Base-by-base conservation (phyloP, 1,139 yeast genomes). In the Blastobotrys aristatus region DNA sequence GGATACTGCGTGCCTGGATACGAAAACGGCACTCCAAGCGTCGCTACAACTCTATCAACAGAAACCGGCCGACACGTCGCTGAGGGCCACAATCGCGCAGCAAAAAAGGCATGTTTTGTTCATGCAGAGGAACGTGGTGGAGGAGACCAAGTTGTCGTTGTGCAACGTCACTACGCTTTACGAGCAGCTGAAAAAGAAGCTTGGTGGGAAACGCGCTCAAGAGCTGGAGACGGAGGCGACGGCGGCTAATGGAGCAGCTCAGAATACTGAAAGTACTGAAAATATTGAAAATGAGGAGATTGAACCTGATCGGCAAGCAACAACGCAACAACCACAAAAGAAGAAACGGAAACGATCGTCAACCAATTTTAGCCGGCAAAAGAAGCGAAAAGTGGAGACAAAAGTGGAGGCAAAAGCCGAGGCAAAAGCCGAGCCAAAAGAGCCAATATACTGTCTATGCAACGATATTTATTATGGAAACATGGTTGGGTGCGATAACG, bases 401-500 rank as follows among this genome's bases (percentile, higher is more conserved):
- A n/a, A n/a, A n/a, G 21, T 7, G 38, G 24, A 7, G 13, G 7
- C n/a, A n/a, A n/a, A n/a, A n/a, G n/a, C n/a, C n/a, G n/a, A n/a
- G n/a, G n/a, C 6, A 16, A 13, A 38, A 38, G n/a, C 42, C 14
- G 10, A 24, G 42, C 4, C 29, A n/a, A 21, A 40, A 30, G 35
- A 18, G 17, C 14, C 29, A 38, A 56, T 50, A 46, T 87, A 86
- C 63, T 87, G 96, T 66, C 75, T 82, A 66, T 87, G 96, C 64
- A 84, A 83, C 55, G 77, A 85, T 50, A 86, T 82, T 0, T 83
- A 90, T 2, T 83, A 80, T 66, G 96, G 95, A 8, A 86, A 84
- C 53, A 87, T 87, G 96, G 79, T 87, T 64, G 96, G 94, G 0
- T 87, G 96, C 65, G 96, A 88, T 62, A 83, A 84, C 59, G 78